These are phyloP conservation scores for Sorghum bicolor DNA, from an alignment of 176 grass and related monocot genomes.

Conservation along the genomic window DNA sequence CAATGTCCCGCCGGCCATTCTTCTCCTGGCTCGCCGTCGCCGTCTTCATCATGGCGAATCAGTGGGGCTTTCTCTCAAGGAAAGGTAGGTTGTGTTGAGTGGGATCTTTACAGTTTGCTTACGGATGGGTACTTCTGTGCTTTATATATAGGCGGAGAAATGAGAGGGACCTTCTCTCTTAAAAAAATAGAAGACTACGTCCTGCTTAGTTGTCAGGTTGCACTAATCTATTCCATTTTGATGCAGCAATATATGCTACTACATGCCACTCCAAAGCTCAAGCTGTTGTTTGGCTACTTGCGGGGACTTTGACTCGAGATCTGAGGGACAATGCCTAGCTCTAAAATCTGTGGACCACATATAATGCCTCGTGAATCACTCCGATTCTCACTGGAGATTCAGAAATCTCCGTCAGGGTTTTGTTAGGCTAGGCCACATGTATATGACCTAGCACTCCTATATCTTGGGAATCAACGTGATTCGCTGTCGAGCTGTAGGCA, in stretches of 20 bases:
- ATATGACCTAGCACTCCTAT: slow-evolving; percentile 5
- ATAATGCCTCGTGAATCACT: slow-evolving; percentile 20
- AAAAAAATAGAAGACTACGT: neutral
- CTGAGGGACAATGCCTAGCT: neutral
- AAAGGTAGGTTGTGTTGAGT: neutral
- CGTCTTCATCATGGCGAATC: neutral
- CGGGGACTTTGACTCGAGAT: slow-evolving; percentile 1
- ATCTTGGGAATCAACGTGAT: slow-evolving; percentile 15
- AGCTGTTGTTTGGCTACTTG: slow-evolving; percentile 3
- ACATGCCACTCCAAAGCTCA: slow-evolving; percentile 11
- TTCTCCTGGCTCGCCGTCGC: slow-evolving; percentile 9
- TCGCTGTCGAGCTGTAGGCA: slow-evolving; percentile 30
- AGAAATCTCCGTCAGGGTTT: neutral
- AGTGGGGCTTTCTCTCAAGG: neutral
- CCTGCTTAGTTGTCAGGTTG: slow-evolving; percentile 5
- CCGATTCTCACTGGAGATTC: slow-evolving; percentile 36
- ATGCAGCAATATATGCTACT: neutral
- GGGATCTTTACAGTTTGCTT: neutral
- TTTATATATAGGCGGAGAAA: slow-evolving; percentile 19
- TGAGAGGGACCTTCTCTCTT: neutral
- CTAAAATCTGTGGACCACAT: slow-evolving; percentile 14
- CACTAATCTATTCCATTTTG: slow-evolving; percentile 1
- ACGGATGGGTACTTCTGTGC: neutral
- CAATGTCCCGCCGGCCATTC: neutral
- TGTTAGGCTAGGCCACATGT: neutral